Evolutionary conservation across 352 stramenopile genomes (phyloP).

Genomic region (Phytophthora citrophthora): DNA sequence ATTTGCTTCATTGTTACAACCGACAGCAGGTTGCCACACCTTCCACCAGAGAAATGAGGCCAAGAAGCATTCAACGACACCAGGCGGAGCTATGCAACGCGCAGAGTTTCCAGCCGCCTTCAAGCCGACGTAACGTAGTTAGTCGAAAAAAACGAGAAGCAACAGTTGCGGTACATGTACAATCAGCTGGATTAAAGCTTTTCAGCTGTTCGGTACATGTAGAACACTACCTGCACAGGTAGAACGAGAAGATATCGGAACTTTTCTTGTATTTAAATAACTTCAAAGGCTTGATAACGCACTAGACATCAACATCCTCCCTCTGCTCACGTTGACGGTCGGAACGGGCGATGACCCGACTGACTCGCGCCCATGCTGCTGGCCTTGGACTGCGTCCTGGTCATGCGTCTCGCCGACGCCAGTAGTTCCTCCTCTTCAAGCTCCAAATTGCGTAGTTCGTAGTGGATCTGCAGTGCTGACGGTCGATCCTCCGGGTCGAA

Average conservation of each 20-base stretch:
- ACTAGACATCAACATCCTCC: conserved; percentile 3
- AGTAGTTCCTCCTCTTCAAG: conserved; percentile 28
- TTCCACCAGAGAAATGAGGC: conserved; percentile 11
- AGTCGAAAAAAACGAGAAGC: conserved; percentile 3
- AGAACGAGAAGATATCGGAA: too few relatives aligned
- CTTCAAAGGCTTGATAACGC: conserved; percentile 19
- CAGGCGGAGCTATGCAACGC: conserved; percentile 32
- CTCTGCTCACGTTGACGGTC: conserved; percentile 6
- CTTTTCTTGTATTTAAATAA: conserved; percentile 32
- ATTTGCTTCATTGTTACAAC: conserved; percentile 36
- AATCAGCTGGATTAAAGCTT: not conserved
- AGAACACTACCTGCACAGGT: too few relatives aligned
- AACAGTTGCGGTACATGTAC: conserved; percentile 1
- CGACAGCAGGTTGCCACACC: conserved; percentile 9
- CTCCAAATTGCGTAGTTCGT: conserved; percentile 58
- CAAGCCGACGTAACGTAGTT: conserved; percentile 19
- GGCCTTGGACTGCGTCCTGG: conserved; percentile 25
- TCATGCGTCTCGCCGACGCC: conserved; percentile 33
- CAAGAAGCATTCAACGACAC: conserved; percentile 19
- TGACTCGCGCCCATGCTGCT: conserved; percentile 17
- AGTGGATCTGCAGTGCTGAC: conserved; percentile 73
- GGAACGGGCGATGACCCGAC: conserved; percentile 20
- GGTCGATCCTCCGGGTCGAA: conserved; percentile 60
- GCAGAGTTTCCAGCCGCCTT: conserved; percentile 25
- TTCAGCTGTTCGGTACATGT: too few relatives aligned